Percentiles rank a stretch among this genome's conserved stretches.
Evolutionary conservation across 345 rosid genomes (phyloP).

Genomic region (Diplotaxis tenuifolia): DNA sequence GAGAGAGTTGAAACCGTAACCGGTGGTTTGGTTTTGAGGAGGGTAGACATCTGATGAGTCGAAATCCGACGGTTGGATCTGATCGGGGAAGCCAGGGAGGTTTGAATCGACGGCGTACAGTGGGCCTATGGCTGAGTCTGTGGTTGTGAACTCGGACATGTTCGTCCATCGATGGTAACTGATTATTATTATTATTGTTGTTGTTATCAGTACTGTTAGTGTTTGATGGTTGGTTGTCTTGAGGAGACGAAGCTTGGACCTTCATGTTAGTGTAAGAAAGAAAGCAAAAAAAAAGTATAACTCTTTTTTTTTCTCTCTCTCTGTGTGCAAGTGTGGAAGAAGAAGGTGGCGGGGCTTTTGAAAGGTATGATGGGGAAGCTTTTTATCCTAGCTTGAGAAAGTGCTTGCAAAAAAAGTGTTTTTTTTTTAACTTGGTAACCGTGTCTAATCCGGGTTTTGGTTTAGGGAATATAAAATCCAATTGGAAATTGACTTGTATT

Average conservation of each 20-base stretch:
- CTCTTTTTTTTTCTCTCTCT: slow-evolving; percentile 2
- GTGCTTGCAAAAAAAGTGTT: slow-evolving; percentile 30
- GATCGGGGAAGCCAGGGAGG: slow-evolving; percentile 39
- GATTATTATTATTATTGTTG: slow-evolving; percentile 11
- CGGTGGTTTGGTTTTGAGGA: slow-evolving; percentile 30
- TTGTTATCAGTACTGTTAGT: slow-evolving; percentile 21
- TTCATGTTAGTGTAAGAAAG: slow-evolving; percentile 46
- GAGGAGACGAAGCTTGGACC: slow-evolving; percentile 54
- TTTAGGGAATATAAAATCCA: background rate
- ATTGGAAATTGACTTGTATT: slow-evolving; percentile 9
- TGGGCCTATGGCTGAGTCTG: slow-evolving; percentile 19
- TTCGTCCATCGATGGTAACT: slow-evolving; percentile 40
- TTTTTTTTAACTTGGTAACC: slow-evolving; percentile 18
- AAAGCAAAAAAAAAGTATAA: background rate
- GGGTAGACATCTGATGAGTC: slow-evolving; percentile 45
- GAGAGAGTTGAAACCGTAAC: slow-evolving; percentile 30
- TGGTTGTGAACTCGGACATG: slow-evolving; percentile 33
- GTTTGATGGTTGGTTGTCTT: slow-evolving; percentile 29
- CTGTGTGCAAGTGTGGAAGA: background rate
- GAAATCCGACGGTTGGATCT: slow-evolving; percentile 46
- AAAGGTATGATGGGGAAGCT: slow-evolving; percentile 45
- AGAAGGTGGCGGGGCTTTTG: slow-evolving; percentile 48
- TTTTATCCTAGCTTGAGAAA: slow-evolving; percentile 58
- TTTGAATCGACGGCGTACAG: slow-evolving; percentile 34
- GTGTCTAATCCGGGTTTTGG: slow-evolving; percentile 34